phyloP scores from a whole-genome alignment of 2,329 filamentous ascomycete species.

The Nemania diffusa region DNA sequence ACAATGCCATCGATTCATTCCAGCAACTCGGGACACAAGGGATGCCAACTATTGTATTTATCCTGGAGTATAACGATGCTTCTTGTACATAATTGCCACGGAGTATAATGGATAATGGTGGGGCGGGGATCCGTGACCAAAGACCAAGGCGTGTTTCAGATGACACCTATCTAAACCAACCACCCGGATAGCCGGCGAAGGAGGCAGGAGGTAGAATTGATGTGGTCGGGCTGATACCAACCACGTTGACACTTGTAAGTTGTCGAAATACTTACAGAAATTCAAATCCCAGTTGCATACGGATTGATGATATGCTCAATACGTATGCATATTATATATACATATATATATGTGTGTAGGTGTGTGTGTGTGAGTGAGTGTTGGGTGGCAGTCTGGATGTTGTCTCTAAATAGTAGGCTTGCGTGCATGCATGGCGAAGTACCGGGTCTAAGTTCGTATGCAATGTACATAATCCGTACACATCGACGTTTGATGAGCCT shows the following conservation, averaged over 20 bases:
- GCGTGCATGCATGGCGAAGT: constrained; percentile 19
- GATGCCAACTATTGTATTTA: neutral
- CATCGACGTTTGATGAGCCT: constrained; percentile 31
- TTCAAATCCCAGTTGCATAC: neutral
- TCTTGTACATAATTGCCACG: constrained; percentile 9
- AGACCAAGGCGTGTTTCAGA: constrained; percentile 30
- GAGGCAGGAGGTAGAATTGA: neutral
- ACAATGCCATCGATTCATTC: neutral
- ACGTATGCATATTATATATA: no score
- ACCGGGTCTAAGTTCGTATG: constrained; percentile 12
- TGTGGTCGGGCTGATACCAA: neutral
- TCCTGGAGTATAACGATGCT: neutral
- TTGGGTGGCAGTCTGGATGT: neutral
- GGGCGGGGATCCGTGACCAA: constrained; percentile 13
- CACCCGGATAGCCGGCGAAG: neutral
- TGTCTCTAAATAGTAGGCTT: neutral
- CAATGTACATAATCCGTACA: neutral
- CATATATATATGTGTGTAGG: neutral
- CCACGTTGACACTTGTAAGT: neutral
- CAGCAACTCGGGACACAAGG: neutral
- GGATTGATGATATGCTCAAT: neutral
- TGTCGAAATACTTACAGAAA: neutral
- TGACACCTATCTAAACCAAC: neutral
- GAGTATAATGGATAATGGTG: constrained; percentile 7
- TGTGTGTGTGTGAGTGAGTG: neutral